These are phyloP conservation scores for Jackrogersella multiformis DNA, from an alignment of 495 filamentous ascomycete genomes.

Conservation along the genomic window DNA sequence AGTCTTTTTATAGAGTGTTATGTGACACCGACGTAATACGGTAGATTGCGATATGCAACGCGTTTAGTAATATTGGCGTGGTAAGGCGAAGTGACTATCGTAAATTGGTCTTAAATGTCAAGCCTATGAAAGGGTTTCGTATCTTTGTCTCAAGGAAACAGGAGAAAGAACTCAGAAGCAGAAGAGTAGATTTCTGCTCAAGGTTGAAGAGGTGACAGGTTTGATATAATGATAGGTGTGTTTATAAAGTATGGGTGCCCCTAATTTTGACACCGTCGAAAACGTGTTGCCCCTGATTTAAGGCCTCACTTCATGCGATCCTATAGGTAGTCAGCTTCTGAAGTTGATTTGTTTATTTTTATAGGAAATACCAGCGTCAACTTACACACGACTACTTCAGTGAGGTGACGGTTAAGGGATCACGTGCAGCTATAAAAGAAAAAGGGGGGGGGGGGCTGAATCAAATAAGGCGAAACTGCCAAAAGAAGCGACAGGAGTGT, in stretches of 20 bases:
- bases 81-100: neutral
- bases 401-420: neutral
- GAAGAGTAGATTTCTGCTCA: neutral
- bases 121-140: neutral
- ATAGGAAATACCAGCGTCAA: neutral
- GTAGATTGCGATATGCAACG: neutral
- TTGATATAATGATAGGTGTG: too few species aligned
- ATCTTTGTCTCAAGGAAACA: neutral
- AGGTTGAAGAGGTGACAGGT: neutral
- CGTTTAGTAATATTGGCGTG: neutral
- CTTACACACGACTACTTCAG: neutral
- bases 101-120: neutral
- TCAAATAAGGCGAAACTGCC: constrained; percentile 1
- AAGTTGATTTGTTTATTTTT: neutral
- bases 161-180: too few species aligned
- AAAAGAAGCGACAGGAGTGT: constrained; percentile 1
- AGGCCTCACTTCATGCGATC: neutral
- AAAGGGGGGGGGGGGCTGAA: too few species aligned
- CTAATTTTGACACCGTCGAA: neutral
- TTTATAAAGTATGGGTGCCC: neutral
- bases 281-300: neutral
- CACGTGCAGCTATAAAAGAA: neutral
- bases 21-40: neutral
- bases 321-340: neutral
- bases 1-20: neutral